Evolutionary conservation across 192 early-diverging fungal genomes (phyloP).

Genomic region (Coemansia interrupta): DNA sequence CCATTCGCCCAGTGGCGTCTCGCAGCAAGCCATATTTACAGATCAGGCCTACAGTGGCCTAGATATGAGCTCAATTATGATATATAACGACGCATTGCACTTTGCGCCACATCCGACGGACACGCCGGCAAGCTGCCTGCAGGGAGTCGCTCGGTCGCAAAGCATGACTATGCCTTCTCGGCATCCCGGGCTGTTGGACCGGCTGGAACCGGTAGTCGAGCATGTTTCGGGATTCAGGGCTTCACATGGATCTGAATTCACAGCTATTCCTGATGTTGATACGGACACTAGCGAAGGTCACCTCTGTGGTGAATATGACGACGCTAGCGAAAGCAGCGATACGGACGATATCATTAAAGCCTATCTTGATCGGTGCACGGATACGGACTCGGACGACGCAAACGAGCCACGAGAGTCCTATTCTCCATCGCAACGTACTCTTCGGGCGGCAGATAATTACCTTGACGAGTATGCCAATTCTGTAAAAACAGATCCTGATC

Average conservation of each 20-base stretch:
- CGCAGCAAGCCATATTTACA: background rate
- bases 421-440: slow-evolving; percentile 30
- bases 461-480: background rate
- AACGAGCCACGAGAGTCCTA: slow-evolving; percentile 10
- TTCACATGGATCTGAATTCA: slow-evolving; percentile 5
- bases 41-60: background rate
- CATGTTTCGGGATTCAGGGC: slow-evolving; percentile 2
- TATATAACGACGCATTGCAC: background rate
- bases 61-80: background rate
- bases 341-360: background rate
- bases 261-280: slow-evolving; percentile 3
- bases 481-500: slow-evolving; percentile 1
- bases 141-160: background rate
- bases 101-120: slow-evolving; percentile 7
- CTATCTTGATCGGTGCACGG: background rate
- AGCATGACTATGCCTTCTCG: slow-evolving; percentile 4
- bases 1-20: slow-evolving; percentile 1
- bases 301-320: slow-evolving; percentile 3
- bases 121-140: background rate
- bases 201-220: background rate
- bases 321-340: background rate
- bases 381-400: background rate
- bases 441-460: background rate
- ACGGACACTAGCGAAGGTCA: background rate
- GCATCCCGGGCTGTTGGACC: background rate